Evolutionary conservation across 768 basidiomycete species (phyloP), one percentile per base, ranked within the genome.

Genomic region (Leccinum olivaceopallidum): DNA sequence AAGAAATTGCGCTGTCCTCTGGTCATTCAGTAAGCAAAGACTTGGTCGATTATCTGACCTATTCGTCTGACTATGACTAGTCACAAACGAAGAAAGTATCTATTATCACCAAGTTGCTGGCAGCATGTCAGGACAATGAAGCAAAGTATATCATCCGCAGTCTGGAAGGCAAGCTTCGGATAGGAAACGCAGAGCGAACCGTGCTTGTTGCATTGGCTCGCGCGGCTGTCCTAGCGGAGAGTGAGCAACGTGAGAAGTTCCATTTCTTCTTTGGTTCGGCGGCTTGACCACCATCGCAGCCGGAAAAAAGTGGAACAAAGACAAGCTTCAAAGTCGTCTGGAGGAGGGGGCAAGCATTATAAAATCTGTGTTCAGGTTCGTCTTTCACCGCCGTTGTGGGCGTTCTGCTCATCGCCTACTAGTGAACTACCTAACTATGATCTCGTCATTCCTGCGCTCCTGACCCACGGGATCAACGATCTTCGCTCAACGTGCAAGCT

Each of bases 81-180:
- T 95, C 95, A 0, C 95, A 98, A 85, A 83, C 83, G 50, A 95
- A 94, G 78, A 99, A 99, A 72, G 94, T 97, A 12, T 89, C 89
- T 0, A 91, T 96, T 61, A 95, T 99, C 70, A 96, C 94, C 44
- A 93, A 94, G 71, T 82, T 99, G 3, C 81, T 99, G 3, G 95
- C 95, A 4, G 88, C 94, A 1, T 98, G 95, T 71, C 89, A 92
- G 68, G 93, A 87, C 60, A 78, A 84, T 32, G 97, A 99, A 76
- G 95, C 97, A 24, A 98, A 98, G 71, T 99, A 95, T 73, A 92
- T 98, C 65, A 89, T 98, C 37, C 88, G 96, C 44, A 94, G 92
- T 71, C 77, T 98, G 64, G 95, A 98, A 77, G 97, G 97, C 61
- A 99, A 99, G 74, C 83, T 99, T 39, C 85, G 97, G 14, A 98